Conservation (phyloP, 176 grass and related monocot species). For the Tillandsia fasciculata region DNA sequence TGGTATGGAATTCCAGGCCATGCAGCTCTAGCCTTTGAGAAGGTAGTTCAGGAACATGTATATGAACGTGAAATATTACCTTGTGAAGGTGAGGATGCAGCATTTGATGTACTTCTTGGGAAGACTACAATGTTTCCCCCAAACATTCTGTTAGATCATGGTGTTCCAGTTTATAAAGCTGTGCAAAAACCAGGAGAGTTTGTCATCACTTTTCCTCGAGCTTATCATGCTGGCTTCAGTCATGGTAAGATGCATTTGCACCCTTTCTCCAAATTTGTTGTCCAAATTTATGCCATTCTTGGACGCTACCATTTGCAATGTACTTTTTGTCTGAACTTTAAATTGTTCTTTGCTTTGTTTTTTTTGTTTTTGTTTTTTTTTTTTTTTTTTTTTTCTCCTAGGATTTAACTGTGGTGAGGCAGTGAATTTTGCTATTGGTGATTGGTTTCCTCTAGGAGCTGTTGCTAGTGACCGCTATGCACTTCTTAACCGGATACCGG, state of each 20-base stretch:
- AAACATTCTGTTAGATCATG: conserved; percentile 62
- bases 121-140: conserved; percentile 99
- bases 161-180: conserved; percentile 86
- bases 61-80: conserved; percentile 73
- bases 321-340: background rate
- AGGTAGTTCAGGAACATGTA: conserved; percentile 52
- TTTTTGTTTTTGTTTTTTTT: background rate
- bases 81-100: conserved; percentile 76
- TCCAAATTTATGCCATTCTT: background rate
- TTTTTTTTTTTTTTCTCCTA: conserved; percentile 13
- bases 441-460: conserved; percentile 84
- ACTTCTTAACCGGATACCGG: conserved; percentile 57
- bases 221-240: conserved; percentile 92
- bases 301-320: background rate
- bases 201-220: conserved; percentile 86
- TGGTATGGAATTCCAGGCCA: conserved; percentile 99
- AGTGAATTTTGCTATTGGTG: conserved; percentile 74
- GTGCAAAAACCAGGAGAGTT: conserved; percentile 96
- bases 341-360: background rate
- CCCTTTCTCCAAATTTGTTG: background rate
- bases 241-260: conserved; percentile 51
- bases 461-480: conserved; percentile 80
- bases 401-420: conserved; percentile 91
- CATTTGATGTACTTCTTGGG: conserved; percentile 84
- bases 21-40: conserved; percentile 78